Evolutionary conservation across 2,329 filamentous ascomycete species (phyloP).

Genomic region (Zopfia rhizophila): DNA sequence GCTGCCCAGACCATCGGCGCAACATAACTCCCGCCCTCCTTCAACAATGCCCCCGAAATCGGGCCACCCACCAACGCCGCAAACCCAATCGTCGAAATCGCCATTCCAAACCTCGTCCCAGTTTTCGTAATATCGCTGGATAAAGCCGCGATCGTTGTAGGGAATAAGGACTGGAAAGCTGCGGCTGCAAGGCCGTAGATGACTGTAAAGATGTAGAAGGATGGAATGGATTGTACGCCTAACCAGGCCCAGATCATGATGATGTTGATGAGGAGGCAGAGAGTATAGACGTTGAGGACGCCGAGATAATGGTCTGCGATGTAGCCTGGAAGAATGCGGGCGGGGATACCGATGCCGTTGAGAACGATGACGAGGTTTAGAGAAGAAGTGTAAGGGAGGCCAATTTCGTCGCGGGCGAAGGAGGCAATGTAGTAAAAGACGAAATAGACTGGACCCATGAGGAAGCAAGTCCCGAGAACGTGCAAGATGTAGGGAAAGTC

Average conservation of each 20-base stretch:
- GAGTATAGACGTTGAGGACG: constrained; percentile 69
- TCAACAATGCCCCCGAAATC: constrained; percentile 63
- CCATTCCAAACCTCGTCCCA: constrained; percentile 64
- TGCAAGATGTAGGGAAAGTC: constrained; percentile 66
- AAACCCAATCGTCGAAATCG: constrained; percentile 61
- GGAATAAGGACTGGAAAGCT: constrained; percentile 46
- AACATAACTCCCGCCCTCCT: constrained; percentile 48
- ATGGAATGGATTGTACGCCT: constrained; percentile 59
- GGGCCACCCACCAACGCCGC: constrained; percentile 64
- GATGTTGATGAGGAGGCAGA: constrained; percentile 57
- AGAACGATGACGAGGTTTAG: constrained; percentile 66
- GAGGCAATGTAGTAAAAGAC: constrained; percentile 66
- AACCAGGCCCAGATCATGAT: constrained; percentile 67
- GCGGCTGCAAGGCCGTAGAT: constrained; percentile 72
- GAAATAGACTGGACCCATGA: constrained; percentile 66
- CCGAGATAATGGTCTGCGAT: constrained; percentile 67
- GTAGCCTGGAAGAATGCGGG: constrained; percentile 64
- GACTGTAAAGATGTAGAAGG: constrained; percentile 70
- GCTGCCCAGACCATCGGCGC: constrained; percentile 35
- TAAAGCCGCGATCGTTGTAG: constrained; percentile 54
- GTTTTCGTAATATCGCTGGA: constrained; percentile 38
- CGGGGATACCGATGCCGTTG: constrained; percentile 65
- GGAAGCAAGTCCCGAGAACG: constrained; percentile 56
- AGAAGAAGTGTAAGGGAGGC: constrained; percentile 61
- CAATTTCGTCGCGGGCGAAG: constrained; percentile 52